Conservation (phyloP, 148 eudicot species). For the Mesembryanthemum crystallinum region DNA sequence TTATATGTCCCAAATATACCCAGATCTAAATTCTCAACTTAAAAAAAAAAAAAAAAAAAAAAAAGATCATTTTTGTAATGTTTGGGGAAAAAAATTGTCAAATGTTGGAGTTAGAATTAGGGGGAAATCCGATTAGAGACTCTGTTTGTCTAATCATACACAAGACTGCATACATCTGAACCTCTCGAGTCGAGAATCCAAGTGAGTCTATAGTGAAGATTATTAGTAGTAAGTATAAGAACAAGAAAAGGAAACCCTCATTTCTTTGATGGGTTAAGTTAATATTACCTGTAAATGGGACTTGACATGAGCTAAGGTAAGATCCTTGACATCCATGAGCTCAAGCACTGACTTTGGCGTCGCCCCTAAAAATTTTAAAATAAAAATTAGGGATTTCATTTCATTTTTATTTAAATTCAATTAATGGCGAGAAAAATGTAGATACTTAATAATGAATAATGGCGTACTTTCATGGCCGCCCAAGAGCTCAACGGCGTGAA, state of each 20-base stretch:
- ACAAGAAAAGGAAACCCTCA: too few species aligned
- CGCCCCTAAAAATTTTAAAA: conserved; percentile 58
- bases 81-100: too few species aligned
- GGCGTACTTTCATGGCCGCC: conserved; percentile 95
- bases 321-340: conserved; percentile 99
- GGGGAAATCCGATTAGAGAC: neutral
- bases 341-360: conserved; percentile 96
- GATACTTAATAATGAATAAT: neutral
- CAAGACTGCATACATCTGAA: neutral
- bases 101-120: too few species aligned
- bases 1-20: neutral
- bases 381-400: too few species aligned
- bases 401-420: neutral
- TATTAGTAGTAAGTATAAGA: too few species aligned
- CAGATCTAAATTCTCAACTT: neutral
- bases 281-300: conserved; percentile 85
- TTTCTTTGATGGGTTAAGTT: neutral
- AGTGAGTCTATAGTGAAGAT: too few species aligned
- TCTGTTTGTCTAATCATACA: too few species aligned
- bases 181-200: neutral
- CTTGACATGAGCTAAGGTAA: conserved; percentile 93
- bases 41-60: too few species aligned
- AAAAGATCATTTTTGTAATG: neutral
- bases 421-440: neutral
- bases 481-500: conserved; percentile 93